Conservation (phyloP, 495 filamentous ascomycete genomes). For the Collariella sp. region DNA sequence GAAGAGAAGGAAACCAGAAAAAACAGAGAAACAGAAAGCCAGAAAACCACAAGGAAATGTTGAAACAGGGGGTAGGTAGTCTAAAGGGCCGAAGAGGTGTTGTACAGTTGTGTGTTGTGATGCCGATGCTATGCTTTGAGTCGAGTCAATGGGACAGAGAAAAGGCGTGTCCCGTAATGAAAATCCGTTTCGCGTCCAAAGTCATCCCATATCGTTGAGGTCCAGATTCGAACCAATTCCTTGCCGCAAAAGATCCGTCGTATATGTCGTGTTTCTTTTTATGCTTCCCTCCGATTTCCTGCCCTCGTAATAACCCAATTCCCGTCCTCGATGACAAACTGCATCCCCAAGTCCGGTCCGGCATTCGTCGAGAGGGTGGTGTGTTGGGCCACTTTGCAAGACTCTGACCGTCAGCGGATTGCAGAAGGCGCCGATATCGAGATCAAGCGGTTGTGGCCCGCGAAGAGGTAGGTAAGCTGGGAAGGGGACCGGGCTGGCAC, state of each 20-base stretch:
- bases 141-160: background rate
- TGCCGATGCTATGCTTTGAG: slow-evolving; percentile 22
- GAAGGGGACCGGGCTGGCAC: slow-evolving; percentile 37
- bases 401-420: slow-evolving; percentile 10
- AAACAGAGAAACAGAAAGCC: background rate
- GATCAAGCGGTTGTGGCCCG: slow-evolving; percentile 40
- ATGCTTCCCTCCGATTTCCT: background rate
- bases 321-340: slow-evolving; percentile 26
- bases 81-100: slow-evolving; percentile 1
- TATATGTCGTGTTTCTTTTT: background rate
- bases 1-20: slow-evolving; percentile 8
- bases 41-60: slow-evolving; percentile 1
- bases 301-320: background rate
- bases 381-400: background rate
- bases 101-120: slow-evolving; percentile 15
- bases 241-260: background rate
- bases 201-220: background rate
- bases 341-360: slow-evolving; percentile 17
- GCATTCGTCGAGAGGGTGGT: slow-evolving; percentile 19
- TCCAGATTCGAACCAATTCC: background rate
- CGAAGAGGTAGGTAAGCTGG: slow-evolving; percentile 40
- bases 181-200: background rate
- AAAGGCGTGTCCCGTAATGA: background rate
- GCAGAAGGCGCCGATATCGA: slow-evolving; percentile 36
- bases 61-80: background rate